These are phyloP conservation scores for Wallacemonas rigidus DNA, from an alignment of 208 protist species.

Conservation along the genomic window DNA sequence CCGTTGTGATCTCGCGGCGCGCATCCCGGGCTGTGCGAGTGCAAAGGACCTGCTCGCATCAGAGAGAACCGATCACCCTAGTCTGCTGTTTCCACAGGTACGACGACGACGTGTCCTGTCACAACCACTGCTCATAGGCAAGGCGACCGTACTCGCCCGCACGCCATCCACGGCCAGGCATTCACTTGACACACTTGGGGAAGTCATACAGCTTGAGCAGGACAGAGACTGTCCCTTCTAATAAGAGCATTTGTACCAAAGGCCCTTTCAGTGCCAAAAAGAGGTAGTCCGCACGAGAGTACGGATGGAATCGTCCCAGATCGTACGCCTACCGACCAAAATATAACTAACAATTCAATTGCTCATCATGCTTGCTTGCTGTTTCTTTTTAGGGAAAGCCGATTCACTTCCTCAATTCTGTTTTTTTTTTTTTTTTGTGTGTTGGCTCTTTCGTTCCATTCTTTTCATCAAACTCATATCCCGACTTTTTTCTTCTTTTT, in stretches of 20 bases:
- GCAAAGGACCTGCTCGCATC: too few relatives aligned
- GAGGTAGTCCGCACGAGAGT: too few relatives aligned
- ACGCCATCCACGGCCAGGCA: background rate
- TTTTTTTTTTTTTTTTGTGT: constrained; percentile 13
- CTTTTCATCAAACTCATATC: constrained; percentile 5
- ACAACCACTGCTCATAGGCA: too few relatives aligned
- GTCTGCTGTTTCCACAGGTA: background rate
- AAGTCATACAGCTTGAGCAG: constrained; percentile 1
- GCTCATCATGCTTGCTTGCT: constrained; percentile 19
- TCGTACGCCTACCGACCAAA: background rate
- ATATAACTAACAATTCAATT: constrained; percentile 1
- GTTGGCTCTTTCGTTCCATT: background rate
- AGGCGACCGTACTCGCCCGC: background rate
- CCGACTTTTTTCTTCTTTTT: constrained; percentile 16
- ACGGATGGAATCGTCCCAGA: too few relatives aligned
- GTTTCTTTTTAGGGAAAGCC: background rate
- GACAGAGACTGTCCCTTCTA: constrained; percentile 13
- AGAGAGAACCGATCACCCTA: too few relatives aligned
- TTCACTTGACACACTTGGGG: background rate
- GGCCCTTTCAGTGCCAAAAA: too few relatives aligned
- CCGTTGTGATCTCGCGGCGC: background rate
- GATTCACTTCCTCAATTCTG: background rate
- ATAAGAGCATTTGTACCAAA: background rate
- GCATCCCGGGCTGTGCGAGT: too few relatives aligned
- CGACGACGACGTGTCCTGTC: background rate